Percentiles rank a stretch among this genome's conserved stretches.
phyloP scores from a whole-genome alignment of 129 eudicot genomes.

The Flaveria bidentis region DNA sequence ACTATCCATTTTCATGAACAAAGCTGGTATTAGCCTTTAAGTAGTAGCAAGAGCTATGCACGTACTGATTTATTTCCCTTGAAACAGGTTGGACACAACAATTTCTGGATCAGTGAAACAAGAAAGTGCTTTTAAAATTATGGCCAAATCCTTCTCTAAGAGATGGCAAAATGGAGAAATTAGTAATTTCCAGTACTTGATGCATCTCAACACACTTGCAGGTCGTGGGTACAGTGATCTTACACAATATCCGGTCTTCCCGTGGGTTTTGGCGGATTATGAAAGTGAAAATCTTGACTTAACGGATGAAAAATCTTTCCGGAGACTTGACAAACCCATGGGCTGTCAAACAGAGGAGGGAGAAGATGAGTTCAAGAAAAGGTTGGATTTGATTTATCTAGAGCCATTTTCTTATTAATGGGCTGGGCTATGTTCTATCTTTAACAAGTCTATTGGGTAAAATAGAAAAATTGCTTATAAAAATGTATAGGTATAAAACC shows the following conservation, averaged over 20 bases:
- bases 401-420: background rate
- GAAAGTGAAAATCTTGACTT: conserved; percentile 81
- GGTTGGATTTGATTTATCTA: conserved; percentile 44
- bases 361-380: conserved; percentile 92
- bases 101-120: conserved; percentile 86
- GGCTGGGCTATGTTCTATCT: background rate
- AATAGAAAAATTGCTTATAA: background rate
- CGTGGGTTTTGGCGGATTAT: conserved; percentile 96
- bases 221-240: conserved; percentile 99
- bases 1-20: background rate
- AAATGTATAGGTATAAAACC: background rate
- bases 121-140: conserved; percentile 73
- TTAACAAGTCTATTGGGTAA: background rate
- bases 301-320: conserved; percentile 74
- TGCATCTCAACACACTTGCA: conserved; percentile 98
- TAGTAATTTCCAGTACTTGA: conserved; percentile 94
- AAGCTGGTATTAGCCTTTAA: background rate
- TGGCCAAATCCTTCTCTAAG: conserved; percentile 92
- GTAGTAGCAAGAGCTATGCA: background rate
- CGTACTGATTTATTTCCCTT: background rate
- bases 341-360: conserved; percentile 95
- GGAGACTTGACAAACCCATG: conserved; percentile 91
- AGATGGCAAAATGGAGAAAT: conserved; percentile 99
- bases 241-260: conserved; percentile 97
- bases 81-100: conserved; percentile 88